Evolutionary conservation across 1,284 basidiomycete genomes (phyloP), one percentile per base, ranked within the genome.

Genomic region (Apiotrichum brassicae): DNA sequence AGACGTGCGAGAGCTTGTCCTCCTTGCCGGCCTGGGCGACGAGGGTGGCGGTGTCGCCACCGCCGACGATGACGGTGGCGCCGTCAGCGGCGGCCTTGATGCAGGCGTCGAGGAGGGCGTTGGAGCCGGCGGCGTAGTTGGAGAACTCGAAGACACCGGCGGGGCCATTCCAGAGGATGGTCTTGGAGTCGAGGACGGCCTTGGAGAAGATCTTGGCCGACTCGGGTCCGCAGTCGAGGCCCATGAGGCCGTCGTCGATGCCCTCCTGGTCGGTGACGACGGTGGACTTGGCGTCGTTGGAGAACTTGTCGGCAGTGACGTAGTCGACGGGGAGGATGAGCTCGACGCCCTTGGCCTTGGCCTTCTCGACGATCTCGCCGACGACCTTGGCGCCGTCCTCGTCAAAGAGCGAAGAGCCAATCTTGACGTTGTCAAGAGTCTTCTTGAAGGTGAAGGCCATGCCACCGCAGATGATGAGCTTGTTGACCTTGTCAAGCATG

Each of bases 361-460:
- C 94, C 79, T 97, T 97, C 72, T 88, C 87, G 52, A 97, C 79
- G 50, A 98, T 82, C 19, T 73, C 79, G 33, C 77, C 76, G 41
- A 97, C 94, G 75, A 97, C 93, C 73, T 88, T 81, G 43, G 91
- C 82, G 37, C 95, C 95, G 49, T 86, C 81, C 65, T 82, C 79
- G 75, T 98, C 94, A 65, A 93, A 98, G 56, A 98, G 84, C 22
- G 95, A 98, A 59, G 86, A 82, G 56, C 94, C 94, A 64, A 98
- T 98, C 85, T 83, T 56, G 52, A 94, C 81, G 59, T 82, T 80
- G 56, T 97, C 80, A 47, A 97, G 79, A 7, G 84, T 87, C 80
- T 97, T 98, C 77, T 95, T 94, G 81, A 98, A 98, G 56, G 94
- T 98, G 77, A 97, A 98, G 42, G 91, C 89, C 94, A 98, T 98